A percentile compares a stretch with the other conserved stretches of the same genome.
These are phyloP conservation scores for Euphorbia pulcherrima DNA, from an alignment of 345 rosid genomes.

Conservation along the genomic window DNA sequence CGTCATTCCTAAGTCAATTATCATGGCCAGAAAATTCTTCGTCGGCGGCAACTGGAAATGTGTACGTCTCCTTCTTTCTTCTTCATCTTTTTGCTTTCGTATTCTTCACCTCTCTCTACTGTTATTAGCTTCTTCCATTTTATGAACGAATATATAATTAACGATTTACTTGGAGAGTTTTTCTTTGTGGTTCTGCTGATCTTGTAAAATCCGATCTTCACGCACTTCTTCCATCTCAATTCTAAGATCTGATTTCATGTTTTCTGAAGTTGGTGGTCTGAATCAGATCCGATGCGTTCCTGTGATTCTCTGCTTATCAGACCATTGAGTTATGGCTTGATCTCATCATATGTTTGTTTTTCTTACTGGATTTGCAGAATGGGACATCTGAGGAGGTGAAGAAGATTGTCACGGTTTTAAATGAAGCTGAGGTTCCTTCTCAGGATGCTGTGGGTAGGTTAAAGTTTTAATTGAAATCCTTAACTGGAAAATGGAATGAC, in stretches of 20 bases:
- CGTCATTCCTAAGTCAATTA: neutral
- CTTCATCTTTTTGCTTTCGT: neutral
- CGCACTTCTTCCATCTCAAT: neutral
- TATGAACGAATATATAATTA: no score
- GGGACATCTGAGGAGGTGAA: constrained; percentile 69
- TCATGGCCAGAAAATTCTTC: constrained; percentile 63
- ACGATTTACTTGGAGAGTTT: neutral
- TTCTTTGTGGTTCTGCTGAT: neutral
- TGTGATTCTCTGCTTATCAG: neutral
- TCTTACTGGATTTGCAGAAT: constrained; percentile 35
- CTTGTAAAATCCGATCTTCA: neutral
- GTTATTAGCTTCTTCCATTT: neutral
- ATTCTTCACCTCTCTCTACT: neutral
- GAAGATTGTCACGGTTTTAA: constrained; percentile 54
- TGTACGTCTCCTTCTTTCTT: constrained; percentile 29
- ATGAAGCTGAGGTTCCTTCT: constrained; percentile 64
- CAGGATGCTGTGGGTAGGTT: constrained; percentile 56
- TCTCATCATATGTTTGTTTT: neutral
- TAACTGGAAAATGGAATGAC: neutral
- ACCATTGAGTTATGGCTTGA: neutral
- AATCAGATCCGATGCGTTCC: neutral
- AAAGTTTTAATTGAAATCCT: neutral
- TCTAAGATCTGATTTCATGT: neutral
- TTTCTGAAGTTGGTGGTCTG: neutral
- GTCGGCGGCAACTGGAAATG: constrained; percentile 93